Base-by-base conservation (phyloP, 1,139 yeast species). In the Suhomyces chickasaworum region DNA sequence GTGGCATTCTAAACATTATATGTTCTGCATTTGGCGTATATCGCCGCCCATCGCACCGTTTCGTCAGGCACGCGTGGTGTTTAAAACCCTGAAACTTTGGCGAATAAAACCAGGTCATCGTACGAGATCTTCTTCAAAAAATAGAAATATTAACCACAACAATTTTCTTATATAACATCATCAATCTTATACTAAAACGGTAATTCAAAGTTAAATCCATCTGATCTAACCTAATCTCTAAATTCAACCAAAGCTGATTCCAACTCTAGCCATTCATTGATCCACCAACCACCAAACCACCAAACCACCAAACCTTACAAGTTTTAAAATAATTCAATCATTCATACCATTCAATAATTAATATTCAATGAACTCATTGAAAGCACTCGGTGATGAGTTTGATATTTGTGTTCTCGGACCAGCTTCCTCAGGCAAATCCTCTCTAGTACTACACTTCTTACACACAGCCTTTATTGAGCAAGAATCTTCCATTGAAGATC, bases 321-420 rank as follows among this genome's bases (percentile, higher is more conserved):
- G n/a, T n/a, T n/a, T n/a, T n/a, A n/a, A n/a, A n/a, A n/a, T n/a
- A n/a, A n/a, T n/a, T n/a, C n/a, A n/a, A n/a, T n/a, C n/a, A n/a
- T n/a, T n/a, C n/a, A n/a, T n/a, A n/a, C n/a, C 22, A 20, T 7
- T 7, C 22, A 20, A 20, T 7, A 20, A 7, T 20, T 7, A n/a
- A n/a, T n/a, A 20, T 20, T 5, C 22, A 4, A 52, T 51, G 53
- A 48, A 52, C 41, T 39, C 49, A 15, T 45, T 51, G 2, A 60
- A 56, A 13, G 63, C 64, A 2, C 55, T 68, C 17, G 58, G 59
- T 38, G 57, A 54, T 12, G 59, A 54, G 22, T 70, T 58, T 45
- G 76, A 71, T 43, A 63, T 70, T 8, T 66, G 71, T 48, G 66
- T 69, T 15, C 49, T 69, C 17, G 76, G 77, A 2, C 53, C 58